A percentile compares a stretch with the other conserved stretches of the same genome.
These are phyloP conservation scores for Phyllostachys edulis DNA, from an alignment of 176 grass and related monocot genomes.

Conservation along the genomic window DNA sequence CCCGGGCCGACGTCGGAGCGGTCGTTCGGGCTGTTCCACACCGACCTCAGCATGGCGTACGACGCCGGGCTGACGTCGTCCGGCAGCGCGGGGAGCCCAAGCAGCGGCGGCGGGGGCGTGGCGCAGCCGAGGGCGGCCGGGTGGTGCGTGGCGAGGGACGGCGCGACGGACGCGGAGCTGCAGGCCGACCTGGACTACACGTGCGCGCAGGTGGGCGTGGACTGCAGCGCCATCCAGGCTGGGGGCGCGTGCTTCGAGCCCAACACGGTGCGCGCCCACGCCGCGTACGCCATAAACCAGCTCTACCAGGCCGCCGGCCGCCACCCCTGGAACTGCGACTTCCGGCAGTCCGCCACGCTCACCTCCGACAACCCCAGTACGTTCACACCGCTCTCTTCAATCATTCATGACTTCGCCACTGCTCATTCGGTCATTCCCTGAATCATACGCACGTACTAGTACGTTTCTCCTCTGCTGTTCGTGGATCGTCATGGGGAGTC, in stretches of 20 bases:
- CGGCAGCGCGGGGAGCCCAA: background rate
- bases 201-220: constrained; percentile 66
- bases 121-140: constrained; percentile 12
- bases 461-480: background rate
- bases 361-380: constrained; percentile 80
- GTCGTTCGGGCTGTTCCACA: constrained; percentile 80
- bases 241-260: constrained; percentile 80
- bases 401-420: background rate
- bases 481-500: background rate
- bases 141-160: constrained; percentile 82
- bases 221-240: constrained; percentile 80
- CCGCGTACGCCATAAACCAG: constrained; percentile 97
- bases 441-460: background rate
- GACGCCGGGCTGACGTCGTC: constrained; percentile 57
- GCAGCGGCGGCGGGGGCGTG: background rate
- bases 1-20: constrained; percentile 78
- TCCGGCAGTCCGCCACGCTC: constrained; percentile 64
- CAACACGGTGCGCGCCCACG: constrained; percentile 84
- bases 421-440: background rate
- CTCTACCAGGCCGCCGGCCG: constrained; percentile 66
- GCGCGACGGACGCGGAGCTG: constrained; percentile 61
- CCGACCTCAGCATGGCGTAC: constrained; percentile 67
- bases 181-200: constrained; percentile 84
- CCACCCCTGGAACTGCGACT: constrained; percentile 81
- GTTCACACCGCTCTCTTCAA: background rate